Percentiles rank a stretch among this genome's conserved stretches.
Evolutionary conservation across 805 yeast species (phyloP).

Genomic region (Torulaspora indica): DNA sequence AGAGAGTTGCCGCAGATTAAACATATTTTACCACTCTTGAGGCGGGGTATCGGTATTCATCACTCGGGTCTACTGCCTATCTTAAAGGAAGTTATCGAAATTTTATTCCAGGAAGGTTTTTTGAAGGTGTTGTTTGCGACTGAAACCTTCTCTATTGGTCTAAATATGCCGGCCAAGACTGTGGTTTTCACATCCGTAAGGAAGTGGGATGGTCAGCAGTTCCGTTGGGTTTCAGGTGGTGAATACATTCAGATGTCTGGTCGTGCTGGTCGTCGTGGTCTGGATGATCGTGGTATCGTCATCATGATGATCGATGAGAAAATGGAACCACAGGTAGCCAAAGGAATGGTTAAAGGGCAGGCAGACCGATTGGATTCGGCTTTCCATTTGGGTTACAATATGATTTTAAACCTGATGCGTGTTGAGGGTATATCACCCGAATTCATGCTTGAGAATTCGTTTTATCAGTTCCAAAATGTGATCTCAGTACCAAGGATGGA

Average conservation of each 20-base stretch:
- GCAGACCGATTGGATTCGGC: slow-evolving; percentile 98
- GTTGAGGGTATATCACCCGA: slow-evolving; percentile 99
- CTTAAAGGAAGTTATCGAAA: slow-evolving; percentile 90
- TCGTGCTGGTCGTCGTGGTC: slow-evolving; percentile 99
- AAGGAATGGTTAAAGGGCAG: slow-evolving; percentile 98
- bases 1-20: slow-evolving; percentile 91
- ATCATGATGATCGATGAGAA: slow-evolving; percentile 99
- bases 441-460: slow-evolving; percentile 90
- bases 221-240: slow-evolving; percentile 99
- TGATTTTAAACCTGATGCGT: slow-evolving; percentile 92
- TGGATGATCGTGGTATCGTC: slow-evolving; percentile 98
- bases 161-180: slow-evolving; percentile 98
- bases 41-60: slow-evolving; percentile 97
- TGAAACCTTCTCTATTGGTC: slow-evolving; percentile 96
- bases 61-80: slow-evolving; percentile 95
- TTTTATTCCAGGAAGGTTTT: slow-evolving; percentile 93
- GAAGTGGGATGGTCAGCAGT: slow-evolving; percentile 96
- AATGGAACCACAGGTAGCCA: slow-evolving; percentile 99
- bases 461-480: slow-evolving; percentile 91
- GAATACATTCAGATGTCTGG: slow-evolving; percentile 99
- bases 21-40: slow-evolving; percentile 79
- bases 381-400: slow-evolving; percentile 93
- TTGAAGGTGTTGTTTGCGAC: slow-evolving; percentile 94
- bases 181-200: slow-evolving; percentile 97
- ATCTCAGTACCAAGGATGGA: slow-evolving; percentile 85